Conservation (phyloP, 2,329 filamentous ascomycete genomes). For the Alternaria dauci region DNA sequence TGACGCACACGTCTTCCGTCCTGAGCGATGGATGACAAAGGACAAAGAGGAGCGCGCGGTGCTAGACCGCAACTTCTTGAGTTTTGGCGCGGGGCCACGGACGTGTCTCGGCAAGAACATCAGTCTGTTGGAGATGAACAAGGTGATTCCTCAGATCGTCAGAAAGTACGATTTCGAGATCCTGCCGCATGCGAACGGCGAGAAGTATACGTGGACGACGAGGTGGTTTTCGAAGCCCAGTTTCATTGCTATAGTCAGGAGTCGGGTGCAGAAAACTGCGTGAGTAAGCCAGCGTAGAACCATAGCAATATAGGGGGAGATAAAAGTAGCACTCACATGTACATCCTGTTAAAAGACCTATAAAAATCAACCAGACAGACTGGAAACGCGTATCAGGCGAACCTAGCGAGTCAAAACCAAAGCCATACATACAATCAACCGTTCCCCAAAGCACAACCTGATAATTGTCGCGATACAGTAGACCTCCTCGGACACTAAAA, state of each 20-base stretch:
- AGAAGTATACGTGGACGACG: neutral
- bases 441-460: no score
- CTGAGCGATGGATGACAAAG: neutral
- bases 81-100: slow-evolving; percentile 32
- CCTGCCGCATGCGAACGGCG: neutral
- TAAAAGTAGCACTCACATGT: no score
- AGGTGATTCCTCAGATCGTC: slow-evolving; percentile 33
- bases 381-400: no score
- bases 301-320: no score
- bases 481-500: no score
- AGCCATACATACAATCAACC: no score
- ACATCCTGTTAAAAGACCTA: no score
- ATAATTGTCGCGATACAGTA: no score
- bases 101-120: slow-evolving; percentile 39
- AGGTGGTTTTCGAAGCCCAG: neutral
- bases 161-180: slow-evolving; percentile 25
- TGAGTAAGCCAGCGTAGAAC: neutral
- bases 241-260: neutral
- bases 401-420: no score
- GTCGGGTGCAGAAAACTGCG: neutral
- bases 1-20: neutral
- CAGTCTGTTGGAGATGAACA: slow-evolving; percentile 31
- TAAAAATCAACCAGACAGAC: no score
- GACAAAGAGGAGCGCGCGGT: slow-evolving; percentile 11
- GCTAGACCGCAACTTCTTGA: slow-evolving; percentile 20